Evolutionary conservation across 805 yeast species (phyloP).

Genomic region (Saccharomycopsis schoenii): DNA sequence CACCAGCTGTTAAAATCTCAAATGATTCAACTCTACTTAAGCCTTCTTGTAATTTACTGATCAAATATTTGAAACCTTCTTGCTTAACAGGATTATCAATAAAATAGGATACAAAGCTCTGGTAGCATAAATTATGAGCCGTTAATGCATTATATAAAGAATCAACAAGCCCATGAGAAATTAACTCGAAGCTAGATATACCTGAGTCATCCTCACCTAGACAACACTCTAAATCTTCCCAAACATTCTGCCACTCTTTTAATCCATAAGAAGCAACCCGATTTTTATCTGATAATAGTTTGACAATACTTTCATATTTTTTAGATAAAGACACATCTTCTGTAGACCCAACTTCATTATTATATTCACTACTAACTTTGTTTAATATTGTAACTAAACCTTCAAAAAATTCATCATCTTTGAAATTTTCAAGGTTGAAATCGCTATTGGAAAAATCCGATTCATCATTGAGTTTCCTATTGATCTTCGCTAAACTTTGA

Average conservation of each 20-base stretch:
- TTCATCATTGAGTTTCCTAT: background rate
- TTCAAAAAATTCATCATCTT: background rate
- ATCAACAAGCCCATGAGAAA: slow-evolving; percentile 55
- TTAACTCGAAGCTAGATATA: slow-evolving; percentile 67
- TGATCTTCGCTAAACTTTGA: background rate
- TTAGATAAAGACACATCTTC: background rate
- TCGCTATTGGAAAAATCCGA: slow-evolving; percentile 5
- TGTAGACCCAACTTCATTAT: background rate
- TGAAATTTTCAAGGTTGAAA: background rate
- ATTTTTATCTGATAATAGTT: background rate
- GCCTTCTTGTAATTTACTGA: slow-evolving; percentile 59
- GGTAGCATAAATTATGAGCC: slow-evolving; percentile 26
- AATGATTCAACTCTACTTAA: slow-evolving; percentile 66
- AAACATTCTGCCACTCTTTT: slow-evolving; percentile 24
- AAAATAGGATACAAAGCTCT: slow-evolving; percentile 35
- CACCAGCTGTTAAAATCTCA: slow-evolving; percentile 36
- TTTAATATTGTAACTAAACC: background rate
- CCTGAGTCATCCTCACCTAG: slow-evolving; percentile 25
- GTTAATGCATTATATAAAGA: slow-evolving; percentile 31
- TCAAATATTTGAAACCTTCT: slow-evolving; percentile 29
- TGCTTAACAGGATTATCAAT: slow-evolving; percentile 11
- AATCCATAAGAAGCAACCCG: background rate
- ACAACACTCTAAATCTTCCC: slow-evolving; percentile 31
- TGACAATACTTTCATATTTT: background rate
- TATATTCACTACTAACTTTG: background rate